Base-by-base conservation (phyloP, 148 eudicot species). In the Talinum fruticosum region DNA sequence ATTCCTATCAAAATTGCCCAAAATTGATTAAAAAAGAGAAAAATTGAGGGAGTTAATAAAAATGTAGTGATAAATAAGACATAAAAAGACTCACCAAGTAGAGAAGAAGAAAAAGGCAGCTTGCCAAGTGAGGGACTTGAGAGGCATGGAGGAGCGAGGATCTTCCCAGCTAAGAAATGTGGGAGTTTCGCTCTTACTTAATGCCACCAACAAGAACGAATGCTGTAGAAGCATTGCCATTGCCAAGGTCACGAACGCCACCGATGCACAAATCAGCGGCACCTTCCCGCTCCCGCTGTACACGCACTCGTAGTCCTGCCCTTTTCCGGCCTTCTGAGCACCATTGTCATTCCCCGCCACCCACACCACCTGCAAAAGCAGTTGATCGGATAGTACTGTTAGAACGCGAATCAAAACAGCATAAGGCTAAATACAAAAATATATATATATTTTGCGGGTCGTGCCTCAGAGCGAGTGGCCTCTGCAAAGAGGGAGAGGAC, bases 91-190 rank as follows among this genome's bases (percentile, higher is more conserved):
- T 14, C 87, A 92, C 99, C 99, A 96, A 71, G 99, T 93, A 32
- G 97, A 62, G 35, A 91, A 35, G 84, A 96, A 96, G 89, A 96
- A 91, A 71, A 90, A 84, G 7, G 84, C 93, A 72, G 97, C 99
- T 86, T 91, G 99, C 86, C 92, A 88, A 1, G 97, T 80, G 53
- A 93, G 90, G 13, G 81, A 34, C 66, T 83, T 88, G 75, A 87
- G 81, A 82, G 84, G 81, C 68, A 34, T 66, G 15, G 87, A 82
- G 28, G 91, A 83, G 24, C 86, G 74, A 24, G 89, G 89, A 73
- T 93, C 66, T 10, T 62, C 93, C 92, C 90, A 91, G 51, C 84
- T 78, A n/a, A 90, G 80, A 2, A 76, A 83, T 0, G 82, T 64
- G 1, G 89, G 89, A n/a, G 94, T 88, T 0, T 86, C 81, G 18